A percentile compares a stretch with the other conserved stretches of the same genome.
These are phyloP conservation scores for Tricholoma terreum DNA, from an alignment of 768 basidiomycete genomes.

Conservation along the genomic window DNA sequence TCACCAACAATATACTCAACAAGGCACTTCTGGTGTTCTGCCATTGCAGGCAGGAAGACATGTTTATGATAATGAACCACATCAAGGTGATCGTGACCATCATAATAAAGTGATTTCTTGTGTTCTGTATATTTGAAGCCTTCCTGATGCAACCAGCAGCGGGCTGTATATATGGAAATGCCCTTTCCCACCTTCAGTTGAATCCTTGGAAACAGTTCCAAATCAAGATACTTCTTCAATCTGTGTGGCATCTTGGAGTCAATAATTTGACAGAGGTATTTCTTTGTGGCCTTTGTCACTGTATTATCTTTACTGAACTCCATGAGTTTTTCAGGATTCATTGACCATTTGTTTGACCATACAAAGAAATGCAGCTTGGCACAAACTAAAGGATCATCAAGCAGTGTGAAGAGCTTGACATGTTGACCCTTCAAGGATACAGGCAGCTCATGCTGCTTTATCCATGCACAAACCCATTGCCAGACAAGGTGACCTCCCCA, in stretches of 20 bases:
- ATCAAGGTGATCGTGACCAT: neutral
- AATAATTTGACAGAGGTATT: neutral
- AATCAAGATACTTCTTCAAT: neutral
- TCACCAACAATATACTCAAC: neutral
- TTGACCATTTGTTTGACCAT: neutral
- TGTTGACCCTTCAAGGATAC: neutral
- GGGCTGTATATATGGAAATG: neutral
- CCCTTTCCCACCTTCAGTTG: neutral
- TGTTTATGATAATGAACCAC: neutral
- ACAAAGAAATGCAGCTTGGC: neutral
- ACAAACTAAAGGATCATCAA: neutral
- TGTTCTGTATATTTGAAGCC: neutral
- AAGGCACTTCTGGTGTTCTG: neutral
- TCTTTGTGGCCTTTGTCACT: neutral
- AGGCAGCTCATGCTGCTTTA: neutral
- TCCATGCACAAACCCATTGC: neutral
- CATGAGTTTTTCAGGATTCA: neutral
- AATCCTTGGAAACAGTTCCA: neutral
- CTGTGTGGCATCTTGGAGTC: too few relatives aligned
- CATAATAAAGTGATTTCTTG: too few relatives aligned
- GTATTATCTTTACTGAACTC: neutral
- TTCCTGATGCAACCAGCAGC: neutral
- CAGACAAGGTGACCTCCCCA: neutral
- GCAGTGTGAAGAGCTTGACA: neutral
- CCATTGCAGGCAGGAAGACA: conserved; percentile 13